Percentiles rank a stretch among this genome's conserved stretches.
Evolutionary conservation across 1,139 yeast species (phyloP).

Genomic region (Komagataea norvegica): DNA sequence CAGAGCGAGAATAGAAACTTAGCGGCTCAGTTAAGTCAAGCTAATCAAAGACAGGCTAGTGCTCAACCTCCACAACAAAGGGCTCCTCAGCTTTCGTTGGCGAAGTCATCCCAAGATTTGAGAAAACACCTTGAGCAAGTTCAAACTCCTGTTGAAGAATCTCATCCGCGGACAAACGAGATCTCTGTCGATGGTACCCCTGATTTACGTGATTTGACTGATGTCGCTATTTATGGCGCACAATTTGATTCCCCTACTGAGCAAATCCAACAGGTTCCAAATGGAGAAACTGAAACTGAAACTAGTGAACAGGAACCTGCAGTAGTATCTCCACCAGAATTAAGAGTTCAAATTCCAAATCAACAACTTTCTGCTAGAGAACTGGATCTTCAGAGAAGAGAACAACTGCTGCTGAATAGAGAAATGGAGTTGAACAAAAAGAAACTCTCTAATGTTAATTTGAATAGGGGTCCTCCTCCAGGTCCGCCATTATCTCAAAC

Average conservation of each 20-base stretch:
- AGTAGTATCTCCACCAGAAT: background rate
- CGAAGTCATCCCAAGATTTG: slow-evolving; percentile 8
- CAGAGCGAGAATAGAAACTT: slow-evolving; percentile 4
- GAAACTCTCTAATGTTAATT: slow-evolving; percentile 20
- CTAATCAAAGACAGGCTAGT: slow-evolving; percentile 1
- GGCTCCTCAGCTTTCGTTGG: slow-evolving; percentile 1
- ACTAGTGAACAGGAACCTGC: background rate
- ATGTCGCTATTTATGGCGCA: slow-evolving; percentile 38
- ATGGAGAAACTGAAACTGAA: slow-evolving; percentile 4
- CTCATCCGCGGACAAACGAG: slow-evolving; percentile 5
- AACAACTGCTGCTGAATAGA: slow-evolving; percentile 39
- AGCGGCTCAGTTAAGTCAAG: slow-evolving; percentile 3
- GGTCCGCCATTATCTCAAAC: slow-evolving; percentile 17
- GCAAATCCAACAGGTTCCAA: slow-evolving; percentile 5
- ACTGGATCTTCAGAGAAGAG: slow-evolving; percentile 41
- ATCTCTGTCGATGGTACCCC: slow-evolving; percentile 24
- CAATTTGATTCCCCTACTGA: slow-evolving; percentile 20
- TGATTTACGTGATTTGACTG: slow-evolving; percentile 41
- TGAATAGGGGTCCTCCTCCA: slow-evolving; percentile 14
- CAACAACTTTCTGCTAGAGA: slow-evolving; percentile 27
- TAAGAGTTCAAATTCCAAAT: slow-evolving; percentile 2
- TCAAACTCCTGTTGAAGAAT: slow-evolving; percentile 2
- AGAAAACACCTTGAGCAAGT: slow-evolving; percentile 11
- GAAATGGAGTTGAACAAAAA: slow-evolving; percentile 37
- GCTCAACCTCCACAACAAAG: slow-evolving; percentile 1